Evolutionary conservation across 1,284 basidiomycete species (phyloP).

Genomic region (Afroboletus lepidellus): DNA sequence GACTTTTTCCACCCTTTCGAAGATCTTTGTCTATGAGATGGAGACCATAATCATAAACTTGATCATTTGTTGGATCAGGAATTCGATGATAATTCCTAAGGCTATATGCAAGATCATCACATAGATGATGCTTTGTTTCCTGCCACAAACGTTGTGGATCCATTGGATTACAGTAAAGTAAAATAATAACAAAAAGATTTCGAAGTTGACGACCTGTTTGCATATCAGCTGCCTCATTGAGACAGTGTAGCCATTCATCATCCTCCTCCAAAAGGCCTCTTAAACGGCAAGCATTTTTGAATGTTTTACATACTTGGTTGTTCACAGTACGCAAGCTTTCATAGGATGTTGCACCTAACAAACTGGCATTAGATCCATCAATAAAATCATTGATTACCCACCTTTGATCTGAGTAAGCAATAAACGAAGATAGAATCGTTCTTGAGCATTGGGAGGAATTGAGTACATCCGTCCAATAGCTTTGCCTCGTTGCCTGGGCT

Average conservation of each 20-base stretch:
- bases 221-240: constrained; percentile 34
- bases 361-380: too few relatives aligned
- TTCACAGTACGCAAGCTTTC: constrained; percentile 25
- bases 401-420: constrained; percentile 30
- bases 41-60: neutral
- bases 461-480: constrained; percentile 38
- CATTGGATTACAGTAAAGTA: constrained; percentile 28
- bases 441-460: constrained; percentile 25
- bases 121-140: constrained; percentile 25
- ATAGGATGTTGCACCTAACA: constrained; percentile 29
- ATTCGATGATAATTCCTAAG: neutral
- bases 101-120: constrained; percentile 30
- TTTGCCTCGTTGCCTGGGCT: neutral
- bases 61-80: neutral
- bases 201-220: constrained; percentile 29
- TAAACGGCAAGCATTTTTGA: constrained; percentile 31
- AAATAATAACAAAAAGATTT: constrained; percentile 34
- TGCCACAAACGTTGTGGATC: constrained; percentile 28
- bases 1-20: neutral
- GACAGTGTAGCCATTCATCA: constrained; percentile 34
- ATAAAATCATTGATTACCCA: neutral
- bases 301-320: constrained; percentile 12
- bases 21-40: neutral
- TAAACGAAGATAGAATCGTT: constrained; percentile 36
- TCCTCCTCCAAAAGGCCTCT: constrained; percentile 39